phyloP scores from a whole-genome alignment of 2,329 filamentous ascomycete genomes.

The Byssothecium circinans region DNA sequence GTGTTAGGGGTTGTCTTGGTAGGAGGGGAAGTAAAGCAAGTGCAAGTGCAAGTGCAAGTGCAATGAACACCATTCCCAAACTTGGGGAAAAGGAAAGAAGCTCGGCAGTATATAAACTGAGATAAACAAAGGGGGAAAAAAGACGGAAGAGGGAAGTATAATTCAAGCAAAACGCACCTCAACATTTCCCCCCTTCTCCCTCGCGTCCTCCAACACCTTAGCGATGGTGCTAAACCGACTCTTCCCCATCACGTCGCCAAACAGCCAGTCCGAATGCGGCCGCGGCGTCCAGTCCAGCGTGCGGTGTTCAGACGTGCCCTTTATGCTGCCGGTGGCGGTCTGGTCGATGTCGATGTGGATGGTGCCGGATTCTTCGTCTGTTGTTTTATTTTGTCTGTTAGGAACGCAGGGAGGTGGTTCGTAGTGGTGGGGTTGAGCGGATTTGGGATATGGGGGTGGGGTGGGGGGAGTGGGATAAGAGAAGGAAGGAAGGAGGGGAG shows the following conservation, averaged over 20 bases:
- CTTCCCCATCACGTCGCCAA: slow-evolving; percentile 69
- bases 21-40: too few species aligned
- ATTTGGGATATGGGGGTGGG: too few species aligned
- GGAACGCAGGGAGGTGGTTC: too few species aligned
- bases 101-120: too few species aligned
- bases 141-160: too few species aligned
- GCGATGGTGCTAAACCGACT: slow-evolving; percentile 52
- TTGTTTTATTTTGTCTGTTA: too few species aligned
- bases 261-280: slow-evolving; percentile 76
- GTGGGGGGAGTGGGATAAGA: not conserved
- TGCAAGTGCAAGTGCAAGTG: too few species aligned
- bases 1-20: too few species aligned
- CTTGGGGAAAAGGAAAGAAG: too few species aligned
- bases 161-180: not conserved
- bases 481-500: not conserved
- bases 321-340: slow-evolving; percentile 69
- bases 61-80: too few species aligned
- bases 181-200: slow-evolving; percentile 16
- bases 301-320: slow-evolving; percentile 64
- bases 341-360: slow-evolving; percentile 74
- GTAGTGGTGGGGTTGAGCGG: too few species aligned
- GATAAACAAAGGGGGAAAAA: too few species aligned
- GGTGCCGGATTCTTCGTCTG: slow-evolving; percentile 34
- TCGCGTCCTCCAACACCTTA: slow-evolving; percentile 23
- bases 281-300: slow-evolving; percentile 61